phyloP scores from a whole-genome alignment of 495 filamentous ascomycete species.

The Hypoxylon intermedium region DNA sequence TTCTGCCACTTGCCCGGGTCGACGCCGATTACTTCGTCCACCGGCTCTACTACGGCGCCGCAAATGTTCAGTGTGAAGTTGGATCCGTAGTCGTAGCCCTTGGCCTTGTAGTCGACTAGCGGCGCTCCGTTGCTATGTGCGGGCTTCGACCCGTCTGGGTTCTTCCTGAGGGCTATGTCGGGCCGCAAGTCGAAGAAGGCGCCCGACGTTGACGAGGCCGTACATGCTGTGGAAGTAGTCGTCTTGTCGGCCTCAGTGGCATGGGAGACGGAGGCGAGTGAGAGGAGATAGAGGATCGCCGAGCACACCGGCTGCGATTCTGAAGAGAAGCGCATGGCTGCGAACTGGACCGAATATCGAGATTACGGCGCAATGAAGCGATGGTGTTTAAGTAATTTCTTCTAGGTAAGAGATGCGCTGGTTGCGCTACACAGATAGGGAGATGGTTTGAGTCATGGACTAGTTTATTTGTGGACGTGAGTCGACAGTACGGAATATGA shows the following conservation, averaged over 20 bases:
- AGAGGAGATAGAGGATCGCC: constrained; percentile 32
- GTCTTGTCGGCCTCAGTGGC: constrained; percentile 43
- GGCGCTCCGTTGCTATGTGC: constrained; percentile 57
- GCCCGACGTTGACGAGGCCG: constrained; percentile 77
- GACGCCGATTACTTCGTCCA: constrained; percentile 75
- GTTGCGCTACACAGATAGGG: constrained; percentile 19
- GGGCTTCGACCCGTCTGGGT: constrained; percentile 51
- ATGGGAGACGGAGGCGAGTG: constrained; percentile 25
- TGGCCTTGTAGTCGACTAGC: constrained; percentile 78
- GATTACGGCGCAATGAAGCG: constrained; percentile 6
- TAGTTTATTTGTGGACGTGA: constrained; percentile 5
- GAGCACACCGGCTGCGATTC: constrained; percentile 16
- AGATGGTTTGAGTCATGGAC: constrained; percentile 8
- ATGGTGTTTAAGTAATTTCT: not conserved
- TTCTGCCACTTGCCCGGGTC: constrained; percentile 72
- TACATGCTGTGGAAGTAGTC: constrained; percentile 68
- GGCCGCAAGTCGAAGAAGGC: constrained; percentile 89
- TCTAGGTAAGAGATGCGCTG: constrained; percentile 16
- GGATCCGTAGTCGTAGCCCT: constrained; percentile 81
- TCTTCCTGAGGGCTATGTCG: constrained; percentile 67
- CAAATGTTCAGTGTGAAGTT: constrained; percentile 98
- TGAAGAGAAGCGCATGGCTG: constrained; percentile 35
- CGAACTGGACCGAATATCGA: constrained; percentile 1
- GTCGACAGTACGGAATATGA: too few species aligned
- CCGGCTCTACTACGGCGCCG: constrained; percentile 77